phyloP scores from a whole-genome alignment of 2,329 filamentous ascomycete species.

The Claviceps digitariae region DNA sequence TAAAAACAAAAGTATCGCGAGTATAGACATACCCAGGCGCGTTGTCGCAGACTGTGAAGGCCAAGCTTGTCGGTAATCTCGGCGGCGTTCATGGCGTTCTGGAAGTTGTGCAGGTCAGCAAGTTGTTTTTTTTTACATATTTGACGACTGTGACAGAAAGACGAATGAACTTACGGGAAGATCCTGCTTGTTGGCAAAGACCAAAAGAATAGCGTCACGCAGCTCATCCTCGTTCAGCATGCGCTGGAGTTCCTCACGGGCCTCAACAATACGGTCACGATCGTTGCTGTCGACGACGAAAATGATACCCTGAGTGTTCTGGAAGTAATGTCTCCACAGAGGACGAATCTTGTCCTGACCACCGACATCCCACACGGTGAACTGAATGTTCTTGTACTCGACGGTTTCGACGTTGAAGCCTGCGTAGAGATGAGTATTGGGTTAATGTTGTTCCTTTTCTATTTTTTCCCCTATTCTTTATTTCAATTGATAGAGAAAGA shows the following conservation, averaged over 20 bases:
- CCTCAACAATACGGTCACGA: constrained; percentile 94
- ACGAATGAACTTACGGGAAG: constrained; percentile 56
- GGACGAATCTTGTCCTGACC: constrained; percentile 99
- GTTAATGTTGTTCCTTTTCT: background rate
- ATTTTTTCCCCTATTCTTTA: too few relatives aligned
- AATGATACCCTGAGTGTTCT: constrained; percentile 98
- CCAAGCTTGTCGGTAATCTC: constrained; percentile 99
- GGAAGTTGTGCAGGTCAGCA: constrained; percentile 9
- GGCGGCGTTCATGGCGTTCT: constrained; percentile 99
- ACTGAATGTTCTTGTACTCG: constrained; percentile 99
- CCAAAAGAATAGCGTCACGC: constrained; percentile 87
- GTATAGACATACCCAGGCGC: constrained; percentile 74
- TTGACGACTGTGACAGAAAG: background rate
- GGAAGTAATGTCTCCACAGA: constrained; percentile 99
- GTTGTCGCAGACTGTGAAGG: constrained; percentile 96
- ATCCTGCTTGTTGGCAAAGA: constrained; percentile 99
- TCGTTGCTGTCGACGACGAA: constrained; percentile 99
- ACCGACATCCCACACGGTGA: constrained; percentile 99
- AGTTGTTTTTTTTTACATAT: background rate
- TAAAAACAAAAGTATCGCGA: too few relatives aligned
- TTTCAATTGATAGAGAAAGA: too few relatives aligned
- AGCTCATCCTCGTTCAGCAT: constrained; percentile 99
- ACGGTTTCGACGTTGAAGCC: constrained; percentile 99
- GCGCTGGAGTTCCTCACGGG: constrained; percentile 87
- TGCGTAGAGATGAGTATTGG: constrained; percentile 37